A percentile compares a stretch with the other conserved stretches of the same genome.
Conservation (phyloP, 2,329 filamentous ascomycete species). For the Aureobasidium sp. region DNA sequence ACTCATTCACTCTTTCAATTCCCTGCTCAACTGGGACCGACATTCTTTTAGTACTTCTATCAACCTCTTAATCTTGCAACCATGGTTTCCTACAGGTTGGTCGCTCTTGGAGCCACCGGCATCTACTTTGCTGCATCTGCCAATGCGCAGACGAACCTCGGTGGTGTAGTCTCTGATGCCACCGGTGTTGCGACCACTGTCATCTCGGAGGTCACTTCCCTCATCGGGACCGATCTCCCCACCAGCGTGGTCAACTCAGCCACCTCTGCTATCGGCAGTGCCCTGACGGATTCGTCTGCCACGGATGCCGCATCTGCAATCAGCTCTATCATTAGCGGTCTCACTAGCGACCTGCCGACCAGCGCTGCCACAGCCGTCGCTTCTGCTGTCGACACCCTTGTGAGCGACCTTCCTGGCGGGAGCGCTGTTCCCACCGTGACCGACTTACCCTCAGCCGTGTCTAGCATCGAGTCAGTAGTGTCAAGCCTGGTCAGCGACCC, state of each 20-base stretch:
- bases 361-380: no score
- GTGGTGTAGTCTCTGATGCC: background rate
- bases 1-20: background rate
- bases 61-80: background rate
- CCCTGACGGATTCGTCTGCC: no score
- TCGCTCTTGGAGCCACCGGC: background rate
- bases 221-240: no score
- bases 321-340: background rate
- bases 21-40: background rate
- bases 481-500: no score
- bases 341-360: background rate
- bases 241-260: no score
- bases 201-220: background rate
- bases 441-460: no score
- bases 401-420: no score
- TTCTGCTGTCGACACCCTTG: no score
- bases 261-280: background rate
- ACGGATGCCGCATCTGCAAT: background rate
- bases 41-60: background rate
- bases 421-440: no score
- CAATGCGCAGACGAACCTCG: no score
- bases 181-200: background rate
- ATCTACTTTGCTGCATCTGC: background rate
- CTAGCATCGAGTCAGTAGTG: no score
- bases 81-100: background rate